Evolutionary conservation across 2,329 filamentous ascomycete species (phyloP), one percentile per base, ranked within the genome.

Genomic region (Ceratocystis harringtonii): DNA sequence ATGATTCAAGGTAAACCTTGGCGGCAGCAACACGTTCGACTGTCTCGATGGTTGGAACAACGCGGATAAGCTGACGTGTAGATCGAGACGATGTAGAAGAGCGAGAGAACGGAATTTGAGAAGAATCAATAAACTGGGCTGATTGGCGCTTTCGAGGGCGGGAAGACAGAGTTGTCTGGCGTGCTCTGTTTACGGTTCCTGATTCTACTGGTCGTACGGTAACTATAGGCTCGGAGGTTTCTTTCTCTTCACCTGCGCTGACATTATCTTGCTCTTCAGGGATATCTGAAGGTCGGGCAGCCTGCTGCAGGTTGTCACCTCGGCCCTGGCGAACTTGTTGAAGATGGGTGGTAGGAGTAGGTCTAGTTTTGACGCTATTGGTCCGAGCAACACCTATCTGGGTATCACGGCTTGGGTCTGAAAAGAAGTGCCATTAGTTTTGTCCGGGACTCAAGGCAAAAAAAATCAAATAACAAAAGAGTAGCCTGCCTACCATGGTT

Each of bases 1-100:
- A 84, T 0, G 85, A 90, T 74, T 97, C 94, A 8, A 97, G 80
- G 70, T 85, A 95, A 22, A 95, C 84, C 73, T 95, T 96, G 55
- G 90, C 87, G 0, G 89, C 87, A 0, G 90, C 85, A 2, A 86
- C 83, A 68, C 82, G 84, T 75, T 97, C 92, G 0, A 90, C 86
- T 0, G 91, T 95, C 30, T 70, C 57, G 10, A 77, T 71, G 0
- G 76, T 76, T 3, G 76, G 75, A 44, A 63, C 19, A 25, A 30
- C 10, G 2, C 22, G 52, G 5, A 57, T 32, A 6, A 57, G 52
- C 25, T 57, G 52, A 57, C 28, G 52, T 4, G 52, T 30, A 30
- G 52, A 57, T 28, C 52, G 52, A 12, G 52, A 57, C 17, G 22
- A 57, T 32, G 52, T 57, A 28, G 25, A 25, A 57, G 52, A 15